A percentile compares a stretch with the other conserved stretches of the same genome.
phyloP scores from a whole-genome alignment of 139 green algal genomes.

The Raphidocelis subcapitata region DNA sequence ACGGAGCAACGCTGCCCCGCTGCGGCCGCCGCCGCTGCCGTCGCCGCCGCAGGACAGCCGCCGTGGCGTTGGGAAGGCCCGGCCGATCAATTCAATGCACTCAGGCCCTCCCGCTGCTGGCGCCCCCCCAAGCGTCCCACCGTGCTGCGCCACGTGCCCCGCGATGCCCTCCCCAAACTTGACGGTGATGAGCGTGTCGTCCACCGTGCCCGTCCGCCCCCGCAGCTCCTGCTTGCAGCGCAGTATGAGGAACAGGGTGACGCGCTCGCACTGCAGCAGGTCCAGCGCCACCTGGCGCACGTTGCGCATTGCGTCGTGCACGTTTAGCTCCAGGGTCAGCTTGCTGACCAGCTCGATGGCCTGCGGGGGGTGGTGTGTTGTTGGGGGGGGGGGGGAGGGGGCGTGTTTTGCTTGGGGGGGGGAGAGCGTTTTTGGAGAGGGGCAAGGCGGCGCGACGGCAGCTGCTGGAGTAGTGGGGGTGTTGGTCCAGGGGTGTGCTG shows the following conservation, averaged over 20 bases:
- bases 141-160: conserved; percentile 44
- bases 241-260: conserved; percentile 66
- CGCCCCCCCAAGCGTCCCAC: conserved; percentile 11
- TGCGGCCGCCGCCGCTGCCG: not conserved
- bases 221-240: conserved; percentile 47
- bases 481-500: too few species aligned
- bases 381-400: too few species aligned
- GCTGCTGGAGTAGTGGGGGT: too few species aligned
- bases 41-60: not conserved
- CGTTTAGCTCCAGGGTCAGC: conserved; percentile 53
- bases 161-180: conserved; percentile 60
- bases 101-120: too few species aligned
- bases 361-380: conserved; percentile 30
- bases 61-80: too few species aligned
- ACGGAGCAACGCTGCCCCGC: not conserved
- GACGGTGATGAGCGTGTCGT: conserved; percentile 31
- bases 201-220: not conserved
- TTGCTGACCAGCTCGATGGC: conserved; percentile 59
- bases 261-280: conserved; percentile 59
- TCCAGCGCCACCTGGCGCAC: conserved; percentile 56
- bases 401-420: too few species aligned
- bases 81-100: too few species aligned
- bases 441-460: too few species aligned
- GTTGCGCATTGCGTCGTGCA: conserved; percentile 51
- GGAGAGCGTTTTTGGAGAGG: too few species aligned